Base-by-base conservation (phyloP, 345 rosid species). In the Corchorus capsularis region DNA sequence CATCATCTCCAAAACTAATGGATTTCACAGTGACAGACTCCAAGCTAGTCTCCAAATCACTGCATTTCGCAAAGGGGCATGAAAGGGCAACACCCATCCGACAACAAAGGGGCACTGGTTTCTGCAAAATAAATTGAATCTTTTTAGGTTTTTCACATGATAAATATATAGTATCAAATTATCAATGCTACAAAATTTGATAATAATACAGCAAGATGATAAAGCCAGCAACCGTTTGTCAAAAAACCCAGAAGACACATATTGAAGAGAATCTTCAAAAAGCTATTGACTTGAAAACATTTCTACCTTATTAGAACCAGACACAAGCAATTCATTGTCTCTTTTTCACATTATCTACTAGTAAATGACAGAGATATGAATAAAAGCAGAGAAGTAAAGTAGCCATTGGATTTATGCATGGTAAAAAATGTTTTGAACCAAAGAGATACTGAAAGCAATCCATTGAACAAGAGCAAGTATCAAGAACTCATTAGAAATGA, bases 11-110 rank as follows among this genome's bases (percentile, higher is more conserved):
- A 47, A 92, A 87, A 87, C 92, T 82, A 49, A 94, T 80, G 69
- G 99, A 92, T 75, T 89, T 93, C 3, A 93, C 98, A 0, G 75
- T 79, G 75, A 96, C 81, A 52, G 91, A 92, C 82, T 93, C 98
- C 27, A 91, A 78, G 63, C 82, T 86, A 62, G 73, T 82, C 32
- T 93, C 97, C 73, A 83, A 82, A 71, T 90, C 95, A 71, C 81
- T 81, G 75, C 82, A 80, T 71, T 82, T 82, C 5, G 93, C 79
- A 77, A 91, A 89, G 22, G 92, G 89, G 73, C 86, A 87, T 5
- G 98, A 86, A 75, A 83, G 82, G 61, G 84, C 63, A 63, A 91
- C 74, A 53, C 98, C 98, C 98, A 93, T 96, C 81, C 82, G 74
- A 69, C 67, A 75, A 75, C 75, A 77, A 77, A 71, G 41, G 46